Percentiles rank a stretch among this genome's conserved stretches.
Conservation (phyloP, 2,329 filamentous ascomycete species). For the Tricladium varicosporioides region DNA sequence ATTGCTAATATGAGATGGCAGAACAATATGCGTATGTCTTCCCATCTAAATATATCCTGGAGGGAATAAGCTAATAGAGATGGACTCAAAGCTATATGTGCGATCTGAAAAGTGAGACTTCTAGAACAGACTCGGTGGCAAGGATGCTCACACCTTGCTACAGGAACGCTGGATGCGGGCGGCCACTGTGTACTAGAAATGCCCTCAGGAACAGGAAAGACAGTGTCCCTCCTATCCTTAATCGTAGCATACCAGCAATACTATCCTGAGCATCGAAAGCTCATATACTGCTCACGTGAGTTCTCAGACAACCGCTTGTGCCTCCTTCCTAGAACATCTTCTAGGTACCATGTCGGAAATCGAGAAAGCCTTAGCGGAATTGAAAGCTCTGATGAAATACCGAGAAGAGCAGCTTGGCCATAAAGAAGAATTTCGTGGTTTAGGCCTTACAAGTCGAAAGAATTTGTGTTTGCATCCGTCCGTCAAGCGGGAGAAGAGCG, state of each 20-base stretch:
- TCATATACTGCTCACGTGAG: conserved; percentile 94
- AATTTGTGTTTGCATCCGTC: conserved; percentile 95
- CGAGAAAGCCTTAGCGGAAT: conserved; percentile 90
- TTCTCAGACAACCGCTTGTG: not conserved
- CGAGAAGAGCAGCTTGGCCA: conserved; percentile 83
- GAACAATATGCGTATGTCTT: conserved; percentile 63
- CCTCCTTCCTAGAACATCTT: conserved; percentile 2
- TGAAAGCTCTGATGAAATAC: conserved; percentile 94
- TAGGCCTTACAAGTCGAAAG: conserved; percentile 93
- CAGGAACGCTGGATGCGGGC: conserved; percentile 80
- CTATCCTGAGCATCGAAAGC: conserved; percentile 88
- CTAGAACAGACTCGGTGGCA: not conserved
- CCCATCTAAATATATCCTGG: too few relatives aligned
- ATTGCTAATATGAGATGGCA: conserved; percentile 46
- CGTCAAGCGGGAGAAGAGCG: conserved; percentile 95
- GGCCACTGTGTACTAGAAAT: conserved; percentile 98
- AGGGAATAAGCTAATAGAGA: conserved; percentile 11
- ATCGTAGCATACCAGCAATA: conserved; percentile 97
- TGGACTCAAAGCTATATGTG: conserved; percentile 65
- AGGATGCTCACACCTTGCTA: conserved; percentile 15
- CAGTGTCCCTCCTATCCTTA: conserved; percentile 87
- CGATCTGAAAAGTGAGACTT: conserved; percentile 64
- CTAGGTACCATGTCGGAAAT: conserved; percentile 96
- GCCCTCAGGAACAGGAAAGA: conserved; percentile 98
- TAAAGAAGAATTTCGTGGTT: conserved; percentile 87